Evolutionary conservation across 1,284 basidiomycete genomes (phyloP).

Genomic region (Apiotrichum laibachii): DNA sequence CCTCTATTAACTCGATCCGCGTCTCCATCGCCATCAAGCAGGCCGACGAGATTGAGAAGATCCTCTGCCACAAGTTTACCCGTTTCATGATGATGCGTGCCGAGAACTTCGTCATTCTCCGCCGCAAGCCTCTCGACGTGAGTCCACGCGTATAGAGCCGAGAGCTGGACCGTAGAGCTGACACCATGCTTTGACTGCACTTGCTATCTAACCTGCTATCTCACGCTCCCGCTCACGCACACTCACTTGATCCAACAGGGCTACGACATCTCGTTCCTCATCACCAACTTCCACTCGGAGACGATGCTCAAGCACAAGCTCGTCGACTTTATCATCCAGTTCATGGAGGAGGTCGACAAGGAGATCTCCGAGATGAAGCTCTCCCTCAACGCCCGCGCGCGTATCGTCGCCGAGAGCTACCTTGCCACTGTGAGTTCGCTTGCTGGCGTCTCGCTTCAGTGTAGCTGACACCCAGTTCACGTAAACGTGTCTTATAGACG

Average conservation of each 20-base stretch:
- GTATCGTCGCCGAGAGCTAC: slow-evolving; percentile 83
- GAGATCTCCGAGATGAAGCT: slow-evolving; percentile 62
- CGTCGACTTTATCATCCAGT: slow-evolving; percentile 99
- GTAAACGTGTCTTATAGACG: slow-evolving; percentile 14
- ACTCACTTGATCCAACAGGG: slow-evolving; percentile 58
- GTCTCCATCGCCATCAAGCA: slow-evolving; percentile 98
- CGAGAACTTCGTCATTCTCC: slow-evolving; percentile 92
- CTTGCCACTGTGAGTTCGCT: slow-evolving; percentile 45
- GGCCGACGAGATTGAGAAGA: slow-evolving; percentile 97
- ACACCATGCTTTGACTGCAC: not conserved
- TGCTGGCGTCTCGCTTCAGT: not conserved
- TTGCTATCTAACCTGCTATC: not conserved
- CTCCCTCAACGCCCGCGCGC: slow-evolving; percentile 86
- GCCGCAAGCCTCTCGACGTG: slow-evolving; percentile 87
- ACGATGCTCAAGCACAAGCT: slow-evolving; percentile 99
- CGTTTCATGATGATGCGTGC: slow-evolving; percentile 98
- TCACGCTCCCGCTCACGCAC: not conserved
- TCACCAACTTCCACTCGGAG: slow-evolving; percentile 95
- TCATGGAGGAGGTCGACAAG: slow-evolving; percentile 90
- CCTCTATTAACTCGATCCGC: slow-evolving; percentile 93
- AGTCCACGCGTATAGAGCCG: slow-evolving; percentile 37
- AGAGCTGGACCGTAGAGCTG: not conserved
- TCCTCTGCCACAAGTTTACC: slow-evolving; percentile 98
- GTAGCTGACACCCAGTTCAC: slow-evolving; percentile 15
- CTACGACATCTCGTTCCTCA: slow-evolving; percentile 97